phyloP scores from a whole-genome alignment of 208 protist species.

The Wallacemonas rigidus region DNA sequence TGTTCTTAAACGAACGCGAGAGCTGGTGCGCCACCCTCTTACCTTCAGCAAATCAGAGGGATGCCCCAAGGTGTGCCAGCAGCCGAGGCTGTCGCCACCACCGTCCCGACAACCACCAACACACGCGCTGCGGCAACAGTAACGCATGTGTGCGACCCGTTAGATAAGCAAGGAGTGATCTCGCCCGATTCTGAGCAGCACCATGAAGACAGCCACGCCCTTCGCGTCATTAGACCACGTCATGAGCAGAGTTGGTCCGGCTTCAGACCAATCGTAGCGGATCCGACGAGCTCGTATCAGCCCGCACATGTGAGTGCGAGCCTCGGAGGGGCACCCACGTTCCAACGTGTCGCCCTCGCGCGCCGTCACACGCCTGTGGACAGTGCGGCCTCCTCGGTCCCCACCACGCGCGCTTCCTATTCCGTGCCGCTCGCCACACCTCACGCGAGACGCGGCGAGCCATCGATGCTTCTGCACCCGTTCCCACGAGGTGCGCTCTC shows the following conservation, averaged over 20 bases:
- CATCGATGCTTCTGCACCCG: conserved; percentile 4
- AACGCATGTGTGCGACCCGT: background rate
- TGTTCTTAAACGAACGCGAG: no score
- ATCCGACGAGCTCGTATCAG: conserved; percentile 15
- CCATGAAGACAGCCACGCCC: no score
- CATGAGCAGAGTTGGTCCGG: background rate
- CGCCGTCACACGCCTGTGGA: background rate
- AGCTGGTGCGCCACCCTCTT: no score
- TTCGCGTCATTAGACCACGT: background rate
- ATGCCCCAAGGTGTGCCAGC: no score
- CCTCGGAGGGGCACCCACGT: conserved; percentile 2
- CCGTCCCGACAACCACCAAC: background rate
- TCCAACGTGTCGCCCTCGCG: background rate
- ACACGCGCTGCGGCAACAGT: background rate
- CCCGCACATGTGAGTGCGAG: conserved; percentile 9
- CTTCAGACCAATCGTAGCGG: background rate
- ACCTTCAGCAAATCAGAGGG: no score
- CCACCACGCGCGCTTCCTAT: background rate
- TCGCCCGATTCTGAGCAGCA: no score
- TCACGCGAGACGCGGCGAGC: background rate
- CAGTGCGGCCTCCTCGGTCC: background rate
- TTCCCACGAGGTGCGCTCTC: background rate
- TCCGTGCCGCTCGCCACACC: background rate
- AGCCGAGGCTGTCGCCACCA: no score
- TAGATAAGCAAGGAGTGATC: no score